Base-by-base conservation (phyloP, 257 asterid species). In the Fraxinus quadrangulata region DNA sequence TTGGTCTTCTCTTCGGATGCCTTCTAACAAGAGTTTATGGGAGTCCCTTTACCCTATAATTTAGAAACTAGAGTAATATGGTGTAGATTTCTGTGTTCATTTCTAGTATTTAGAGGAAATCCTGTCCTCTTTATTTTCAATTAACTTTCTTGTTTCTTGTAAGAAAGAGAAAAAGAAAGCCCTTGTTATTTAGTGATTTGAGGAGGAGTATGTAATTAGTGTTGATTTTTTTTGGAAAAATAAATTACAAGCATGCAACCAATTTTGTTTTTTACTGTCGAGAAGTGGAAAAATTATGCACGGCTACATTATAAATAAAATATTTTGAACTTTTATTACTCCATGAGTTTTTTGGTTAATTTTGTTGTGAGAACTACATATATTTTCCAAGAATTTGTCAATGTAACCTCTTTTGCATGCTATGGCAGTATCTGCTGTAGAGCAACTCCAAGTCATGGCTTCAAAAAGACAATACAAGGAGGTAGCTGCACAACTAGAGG, bases 401-500 rank as follows among this genome's bases (percentile, higher is more conserved):
- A 28, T 75, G 75, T 73, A 34, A 26, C 77, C 73, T 73, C 63
- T 72, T 45, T 82, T 79, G 82, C 76, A 71, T 70, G 26, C 28
- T 61, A 31, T 78, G 84, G 66, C 93, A 94, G 99, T 92, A 73
- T 94, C 99, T 82, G 99, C 99, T 12, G 96, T 94, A 16, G 99
- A 94, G 85, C 99, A 94, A 81, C 98, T 94, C 77, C 99, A 94
- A 88, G 90, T 88, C 79, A 91, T 92, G 99, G 99, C 97, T 77
- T 94, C 98, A 74, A 94, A 92, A 87, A 88, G 97, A 70, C 99
- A 92, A 86, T 94, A 94, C 85, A 94, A 91, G 89, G 98, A 94
- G 87, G 99, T 96, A 77, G 99, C 99, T 81, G 98, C 99, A 28
- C 99, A 94, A 85, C 94, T 94, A 49, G 99, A 94, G 99, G 99